phyloP scores from a whole-genome alignment of 257 asterid species.

The Solanum pennellii region DNA sequence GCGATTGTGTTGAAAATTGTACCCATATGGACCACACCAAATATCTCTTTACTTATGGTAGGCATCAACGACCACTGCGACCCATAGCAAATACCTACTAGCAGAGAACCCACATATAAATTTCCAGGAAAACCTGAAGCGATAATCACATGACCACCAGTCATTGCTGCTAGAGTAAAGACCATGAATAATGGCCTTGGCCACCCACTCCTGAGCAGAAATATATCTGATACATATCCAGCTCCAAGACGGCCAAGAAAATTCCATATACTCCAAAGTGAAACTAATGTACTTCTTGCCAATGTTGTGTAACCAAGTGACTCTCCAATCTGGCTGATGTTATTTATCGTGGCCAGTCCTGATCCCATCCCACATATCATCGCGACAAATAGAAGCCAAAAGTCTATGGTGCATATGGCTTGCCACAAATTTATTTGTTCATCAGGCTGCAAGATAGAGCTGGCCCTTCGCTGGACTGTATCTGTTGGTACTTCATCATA shows the following conservation, averaged over 20 bases:
- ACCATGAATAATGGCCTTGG: slow-evolving; percentile 70
- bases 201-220: slow-evolving; percentile 50
- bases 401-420: slow-evolving; percentile 51
- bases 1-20: slow-evolving; percentile 85
- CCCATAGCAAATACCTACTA: slow-evolving; percentile 80
- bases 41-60: slow-evolving; percentile 71
- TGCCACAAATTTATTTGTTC: slow-evolving; percentile 42
- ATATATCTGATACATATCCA: slow-evolving; percentile 60
- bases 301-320: slow-evolving; percentile 59
- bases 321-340: slow-evolving; percentile 96
- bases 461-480: background rate
- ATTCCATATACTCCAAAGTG: slow-evolving; percentile 96
- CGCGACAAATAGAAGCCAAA: slow-evolving; percentile 73
- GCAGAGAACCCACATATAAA: slow-evolving; percentile 56
- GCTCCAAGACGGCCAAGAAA: slow-evolving; percentile 88
- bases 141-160: slow-evolving; percentile 59
- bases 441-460: slow-evolving; percentile 8
- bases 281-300: slow-evolving; percentile 67
- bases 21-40: slow-evolving; percentile 78
- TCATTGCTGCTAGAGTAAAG: slow-evolving; percentile 61
- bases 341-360: slow-evolving; percentile 80
- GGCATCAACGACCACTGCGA: slow-evolving; percentile 99
- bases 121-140: slow-evolving; percentile 70
- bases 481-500: background rate
- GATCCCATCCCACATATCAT: slow-evolving; percentile 97